These are phyloP conservation scores for Naganishia friedmannii DNA, from an alignment of 768 basidiomycete species.

Conservation along the genomic window DNA sequence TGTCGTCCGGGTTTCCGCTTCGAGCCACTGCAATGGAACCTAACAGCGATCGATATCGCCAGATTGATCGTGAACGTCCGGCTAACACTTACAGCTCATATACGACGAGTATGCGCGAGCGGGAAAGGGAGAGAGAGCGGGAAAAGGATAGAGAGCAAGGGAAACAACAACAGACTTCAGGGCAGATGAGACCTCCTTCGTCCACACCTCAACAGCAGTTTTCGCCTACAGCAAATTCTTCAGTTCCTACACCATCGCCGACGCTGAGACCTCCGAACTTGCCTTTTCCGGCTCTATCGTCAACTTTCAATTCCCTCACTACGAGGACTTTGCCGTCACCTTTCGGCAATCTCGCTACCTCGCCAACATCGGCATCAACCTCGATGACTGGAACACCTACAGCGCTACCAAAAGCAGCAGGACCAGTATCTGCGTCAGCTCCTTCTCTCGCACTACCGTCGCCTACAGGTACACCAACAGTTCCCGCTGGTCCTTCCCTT, in stretches of 20 bases:
- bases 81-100: neutral
- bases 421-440: neutral
- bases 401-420: neutral
- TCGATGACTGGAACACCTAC: conserved; percentile 3
- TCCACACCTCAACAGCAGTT: conserved; percentile 1
- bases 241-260: neutral
- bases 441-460: conserved; percentile 6
- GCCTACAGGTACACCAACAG: conserved; percentile 12
- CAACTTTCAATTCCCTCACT: conserved; percentile 8
- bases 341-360: neutral
- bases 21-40: neutral
- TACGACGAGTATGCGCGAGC: conserved; percentile 13
- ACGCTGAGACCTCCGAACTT: conserved; percentile 3
- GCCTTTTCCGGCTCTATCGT: conserved; percentile 14
- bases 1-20: neutral
- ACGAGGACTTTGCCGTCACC: conserved; percentile 11
- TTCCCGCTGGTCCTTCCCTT: neutral
- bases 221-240: neutral
- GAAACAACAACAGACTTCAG: neutral
- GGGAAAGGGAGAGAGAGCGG: conserved; percentile 24
- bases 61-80: neutral
- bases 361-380: neutral
- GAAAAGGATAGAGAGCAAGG: conserved; percentile 17
- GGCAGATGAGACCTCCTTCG: conserved; percentile 9
- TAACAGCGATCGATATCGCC: conserved; percentile 4